A percentile compares a stretch with the other conserved stretches of the same genome.
These are phyloP conservation scores for Yamadazyma akitaensis DNA, from an alignment of 805 yeast genomes.

Conservation along the genomic window DNA sequence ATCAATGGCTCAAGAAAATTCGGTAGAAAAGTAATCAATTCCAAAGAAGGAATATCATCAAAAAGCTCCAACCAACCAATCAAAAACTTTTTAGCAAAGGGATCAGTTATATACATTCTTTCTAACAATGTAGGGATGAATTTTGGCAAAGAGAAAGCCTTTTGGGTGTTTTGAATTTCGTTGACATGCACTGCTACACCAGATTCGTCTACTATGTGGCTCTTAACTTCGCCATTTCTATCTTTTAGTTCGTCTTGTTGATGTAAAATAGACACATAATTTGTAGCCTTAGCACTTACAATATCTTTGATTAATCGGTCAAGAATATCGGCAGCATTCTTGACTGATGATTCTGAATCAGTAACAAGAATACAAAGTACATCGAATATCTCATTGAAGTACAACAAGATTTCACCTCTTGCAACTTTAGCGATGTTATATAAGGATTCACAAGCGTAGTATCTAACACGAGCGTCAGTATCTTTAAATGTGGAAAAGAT, in stretches of 20 bases:
- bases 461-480: slow-evolving; percentile 94
- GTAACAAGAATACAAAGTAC: slow-evolving; percentile 86
- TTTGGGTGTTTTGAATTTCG: slow-evolving; percentile 54
- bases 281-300: slow-evolving; percentile 90
- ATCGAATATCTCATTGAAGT: slow-evolving; percentile 93
- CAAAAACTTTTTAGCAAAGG: slow-evolving; percentile 85
- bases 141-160: slow-evolving; percentile 78
- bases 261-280: slow-evolving; percentile 72
- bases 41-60: slow-evolving; percentile 89
- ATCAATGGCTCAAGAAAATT: slow-evolving; percentile 83
- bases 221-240: slow-evolving; percentile 19
- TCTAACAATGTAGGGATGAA: slow-evolving; percentile 91
- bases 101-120: slow-evolving; percentile 87
- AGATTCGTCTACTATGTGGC: slow-evolving; percentile 49
- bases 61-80: slow-evolving; percentile 93
- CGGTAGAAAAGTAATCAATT: slow-evolving; percentile 81
- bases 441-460: slow-evolving; percentile 93
- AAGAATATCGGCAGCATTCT: slow-evolving; percentile 91
- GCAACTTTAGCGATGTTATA: slow-evolving; percentile 97
- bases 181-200: slow-evolving; percentile 61
- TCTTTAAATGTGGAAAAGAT: slow-evolving; percentile 95
- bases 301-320: slow-evolving; percentile 91
- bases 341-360: slow-evolving; percentile 86
- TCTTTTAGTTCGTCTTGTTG: slow-evolving; percentile 36
- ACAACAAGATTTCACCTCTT: slow-evolving; percentile 85